These are phyloP conservation scores for Blepharisma stoltei DNA, from an alignment of 73 alveolate species.

Conservation along the genomic window DNA sequence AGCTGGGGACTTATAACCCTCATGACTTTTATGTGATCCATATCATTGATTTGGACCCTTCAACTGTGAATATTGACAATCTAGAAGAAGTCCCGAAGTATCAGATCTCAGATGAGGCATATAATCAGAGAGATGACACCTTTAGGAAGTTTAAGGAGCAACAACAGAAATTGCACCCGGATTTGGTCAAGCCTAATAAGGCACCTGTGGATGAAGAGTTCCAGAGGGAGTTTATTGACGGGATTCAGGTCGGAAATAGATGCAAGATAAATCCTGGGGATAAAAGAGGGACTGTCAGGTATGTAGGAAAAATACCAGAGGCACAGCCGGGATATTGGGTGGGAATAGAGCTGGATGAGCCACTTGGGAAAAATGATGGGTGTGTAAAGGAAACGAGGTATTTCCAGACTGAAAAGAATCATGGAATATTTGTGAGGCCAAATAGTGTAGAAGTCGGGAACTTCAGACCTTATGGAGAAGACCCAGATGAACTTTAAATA, in stretches of 20 bases:
- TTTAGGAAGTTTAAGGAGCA: slow-evolving; percentile 76
- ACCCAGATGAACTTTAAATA: slow-evolving; percentile 73
- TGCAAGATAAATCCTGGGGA: slow-evolving; percentile 81
- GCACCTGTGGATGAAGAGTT: slow-evolving; percentile 68
- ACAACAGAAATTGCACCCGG: slow-evolving; percentile 71
- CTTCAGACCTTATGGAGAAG: slow-evolving; percentile 77
- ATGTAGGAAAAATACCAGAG: slow-evolving; percentile 84
- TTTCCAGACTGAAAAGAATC: slow-evolving; percentile 65
- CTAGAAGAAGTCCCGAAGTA: slow-evolving; percentile 79
- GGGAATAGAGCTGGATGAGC: slow-evolving; percentile 93
- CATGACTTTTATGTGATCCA: slow-evolving; percentile 80
- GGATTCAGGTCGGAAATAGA: slow-evolving; percentile 64
- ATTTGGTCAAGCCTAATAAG: slow-evolving; percentile 71
- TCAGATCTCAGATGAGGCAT: slow-evolving; percentile 85
- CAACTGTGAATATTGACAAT: slow-evolving; percentile 76
- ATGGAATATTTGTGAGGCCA: slow-evolving; percentile 88
- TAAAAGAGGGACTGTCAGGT: slow-evolving; percentile 95
- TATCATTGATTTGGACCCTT: slow-evolving; percentile 79
- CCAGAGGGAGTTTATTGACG: slow-evolving; percentile 73
- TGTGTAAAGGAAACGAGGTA: slow-evolving; percentile 56
- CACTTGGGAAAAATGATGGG: slow-evolving; percentile 96
- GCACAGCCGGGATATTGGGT: slow-evolving; percentile 92
- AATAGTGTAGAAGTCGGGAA: slow-evolving; percentile 74
- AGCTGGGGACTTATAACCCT: slow-evolving; percentile 67
- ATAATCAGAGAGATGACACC: slow-evolving; percentile 71